These are phyloP conservation scores for Funneliformis caledonium DNA, from an alignment of 371 early-diverging fungal genomes.

Conservation along the genomic window DNA sequence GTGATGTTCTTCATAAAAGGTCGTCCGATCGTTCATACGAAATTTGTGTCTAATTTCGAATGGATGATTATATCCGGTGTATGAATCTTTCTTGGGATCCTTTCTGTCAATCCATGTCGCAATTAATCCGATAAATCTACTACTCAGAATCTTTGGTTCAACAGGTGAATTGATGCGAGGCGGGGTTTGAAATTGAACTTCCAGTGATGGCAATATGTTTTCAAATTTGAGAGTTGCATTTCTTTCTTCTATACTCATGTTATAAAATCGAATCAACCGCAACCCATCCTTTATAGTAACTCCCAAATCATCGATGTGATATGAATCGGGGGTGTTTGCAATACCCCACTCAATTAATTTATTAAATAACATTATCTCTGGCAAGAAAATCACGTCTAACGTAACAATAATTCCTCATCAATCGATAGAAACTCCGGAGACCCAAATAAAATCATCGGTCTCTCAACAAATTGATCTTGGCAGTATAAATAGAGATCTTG, in stretches of 20 bases:
- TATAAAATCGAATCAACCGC: not conserved
- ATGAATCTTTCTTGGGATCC: not conserved
- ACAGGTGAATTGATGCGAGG: not conserved
- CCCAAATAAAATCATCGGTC: conserved; percentile 18
- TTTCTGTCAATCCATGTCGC: conserved; percentile 5
- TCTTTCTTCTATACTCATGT: not conserved
- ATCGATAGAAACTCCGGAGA: not conserved
- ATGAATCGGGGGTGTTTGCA: conserved; percentile 22
- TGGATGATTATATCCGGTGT: not conserved
- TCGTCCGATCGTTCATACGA: not conserved
- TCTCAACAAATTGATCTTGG: conserved; percentile 6
- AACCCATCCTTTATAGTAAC: not conserved
- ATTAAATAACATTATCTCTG: conserved; percentile 18
- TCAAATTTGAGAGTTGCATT: not conserved
- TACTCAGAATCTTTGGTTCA: conserved; percentile 1
- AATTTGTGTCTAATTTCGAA: not conserved
- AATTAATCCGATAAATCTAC: conserved; percentile 4
- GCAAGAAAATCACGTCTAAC: not conserved
- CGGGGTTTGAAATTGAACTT: not conserved
- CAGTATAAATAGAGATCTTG: conserved; percentile 24
- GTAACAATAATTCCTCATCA: conserved; percentile 14
- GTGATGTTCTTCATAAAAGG: not conserved
- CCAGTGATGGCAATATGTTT: not conserved
- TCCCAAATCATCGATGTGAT: not conserved
- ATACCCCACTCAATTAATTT: conserved; percentile 24